Evolutionary conservation across 2,329 filamentous ascomycete species (phyloP).

Genomic region (Tolypocladium sp.): DNA sequence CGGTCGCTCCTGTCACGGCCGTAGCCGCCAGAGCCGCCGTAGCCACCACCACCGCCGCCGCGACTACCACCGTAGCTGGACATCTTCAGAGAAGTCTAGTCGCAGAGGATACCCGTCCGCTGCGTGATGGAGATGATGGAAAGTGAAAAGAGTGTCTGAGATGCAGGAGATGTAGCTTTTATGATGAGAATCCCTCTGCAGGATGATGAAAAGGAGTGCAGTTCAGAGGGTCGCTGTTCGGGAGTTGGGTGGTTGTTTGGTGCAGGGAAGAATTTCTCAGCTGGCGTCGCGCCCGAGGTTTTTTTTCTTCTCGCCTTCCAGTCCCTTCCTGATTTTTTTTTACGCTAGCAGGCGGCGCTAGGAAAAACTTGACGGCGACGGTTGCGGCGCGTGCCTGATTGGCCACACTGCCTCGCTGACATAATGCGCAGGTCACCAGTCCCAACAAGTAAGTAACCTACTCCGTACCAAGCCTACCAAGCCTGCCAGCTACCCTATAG

Average conservation of each 20-base stretch:
- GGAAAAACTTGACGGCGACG: conserved; percentile 5
- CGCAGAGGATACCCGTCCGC: background rate
- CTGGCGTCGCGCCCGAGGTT: conserved; percentile 8
- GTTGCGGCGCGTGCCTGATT: conserved; percentile 2
- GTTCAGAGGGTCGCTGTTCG: conserved; percentile 10
- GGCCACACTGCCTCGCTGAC: background rate
- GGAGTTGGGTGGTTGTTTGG: conserved; percentile 12
- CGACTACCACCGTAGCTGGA: conserved; percentile 31
- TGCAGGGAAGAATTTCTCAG: conserved; percentile 13
- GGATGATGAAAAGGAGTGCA: conserved; percentile 18
- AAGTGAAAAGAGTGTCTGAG: background rate
- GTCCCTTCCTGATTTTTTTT: conserved; percentile 10
- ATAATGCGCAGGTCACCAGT: background rate
- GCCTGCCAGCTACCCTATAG: background rate
- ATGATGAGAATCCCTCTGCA: conserved; percentile 7
- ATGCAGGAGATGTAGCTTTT: background rate
- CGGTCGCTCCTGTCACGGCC: conserved; percentile 34
- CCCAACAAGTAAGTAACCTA: too few species aligned
- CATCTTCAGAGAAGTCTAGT: conserved; percentile 24
- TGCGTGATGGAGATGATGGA: conserved; percentile 2
- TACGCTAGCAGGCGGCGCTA: conserved; percentile 9
- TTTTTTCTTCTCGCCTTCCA: conserved; percentile 10
- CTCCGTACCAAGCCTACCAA: too few species aligned
- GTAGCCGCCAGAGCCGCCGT: conserved; percentile 24
- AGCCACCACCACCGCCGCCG: conserved; percentile 18